Percentiles rank a stretch among this genome's conserved stretches.
Evolutionary conservation across 176 grass and related monocot genomes (phyloP).

Genomic region (Oryza meridionalis): DNA sequence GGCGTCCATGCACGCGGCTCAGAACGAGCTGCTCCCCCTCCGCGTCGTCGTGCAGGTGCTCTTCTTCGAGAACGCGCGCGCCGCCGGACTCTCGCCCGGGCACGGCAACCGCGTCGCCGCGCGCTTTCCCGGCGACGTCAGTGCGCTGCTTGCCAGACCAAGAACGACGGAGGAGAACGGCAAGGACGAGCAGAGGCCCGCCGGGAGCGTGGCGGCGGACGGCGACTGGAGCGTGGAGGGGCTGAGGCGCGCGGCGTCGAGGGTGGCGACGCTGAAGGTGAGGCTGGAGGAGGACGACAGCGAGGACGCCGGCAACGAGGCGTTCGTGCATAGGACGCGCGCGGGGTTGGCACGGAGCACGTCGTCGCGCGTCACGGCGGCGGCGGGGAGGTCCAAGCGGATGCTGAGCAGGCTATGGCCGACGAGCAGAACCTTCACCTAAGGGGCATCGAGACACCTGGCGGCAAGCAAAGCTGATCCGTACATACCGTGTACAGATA

Average conservation of each 20-base stretch:
- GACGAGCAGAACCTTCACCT: constrained; percentile 47
- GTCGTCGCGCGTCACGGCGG: constrained; percentile 63
- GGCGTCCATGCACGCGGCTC: constrained; percentile 70
- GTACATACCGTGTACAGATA: no score
- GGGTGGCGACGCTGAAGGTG: constrained; percentile 65
- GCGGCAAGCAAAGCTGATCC: not conserved
- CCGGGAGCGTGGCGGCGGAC: not conserved
- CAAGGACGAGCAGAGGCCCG: constrained; percentile 5
- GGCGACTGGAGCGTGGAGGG: constrained; percentile 51
- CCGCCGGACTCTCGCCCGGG: constrained; percentile 20
- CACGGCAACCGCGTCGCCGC: constrained; percentile 32
- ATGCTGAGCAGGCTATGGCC: constrained; percentile 67
- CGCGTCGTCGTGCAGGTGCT: constrained; percentile 81
- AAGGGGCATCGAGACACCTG: not conserved
- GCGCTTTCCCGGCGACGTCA: constrained; percentile 41
- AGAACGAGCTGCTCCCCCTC: constrained; percentile 78
- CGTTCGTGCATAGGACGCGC: constrained; percentile 54
- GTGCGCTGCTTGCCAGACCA: constrained; percentile 46
- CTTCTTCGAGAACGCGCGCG: constrained; percentile 88
- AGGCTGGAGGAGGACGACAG: constrained; percentile 59
- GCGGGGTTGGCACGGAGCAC: constrained; percentile 51
- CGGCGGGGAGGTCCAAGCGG: constrained; percentile 44
- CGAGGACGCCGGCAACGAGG: constrained; percentile 40
- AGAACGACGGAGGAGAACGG: constrained; percentile 9
- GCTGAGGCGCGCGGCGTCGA: constrained; percentile 48